Percentiles rank a stretch among this genome's conserved stretches.
Conservation (phyloP, 345 rosid genomes). For the Viola odorata region DNA sequence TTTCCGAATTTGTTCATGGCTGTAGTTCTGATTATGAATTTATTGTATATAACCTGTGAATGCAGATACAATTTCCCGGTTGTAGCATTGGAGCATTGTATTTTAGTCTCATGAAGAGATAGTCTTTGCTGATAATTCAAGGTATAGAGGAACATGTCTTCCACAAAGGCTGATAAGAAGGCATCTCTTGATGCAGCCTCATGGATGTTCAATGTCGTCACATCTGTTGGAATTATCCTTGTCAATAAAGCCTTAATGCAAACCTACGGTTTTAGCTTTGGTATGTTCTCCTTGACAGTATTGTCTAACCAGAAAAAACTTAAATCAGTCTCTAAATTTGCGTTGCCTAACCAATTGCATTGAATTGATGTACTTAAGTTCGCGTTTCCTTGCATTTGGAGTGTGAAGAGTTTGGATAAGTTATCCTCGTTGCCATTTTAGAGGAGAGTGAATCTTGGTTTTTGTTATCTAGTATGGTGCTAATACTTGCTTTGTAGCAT, state of each 20-base stretch:
- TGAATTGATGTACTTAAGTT: too few relatives aligned
- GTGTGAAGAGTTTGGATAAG: too few relatives aligned
- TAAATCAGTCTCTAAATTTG: background rate
- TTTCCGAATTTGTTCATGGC: background rate
- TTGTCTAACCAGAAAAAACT: too few relatives aligned
- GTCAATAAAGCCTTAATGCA: conserved; percentile 98
- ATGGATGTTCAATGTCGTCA: conserved; percentile 95
- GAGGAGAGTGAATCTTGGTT: too few relatives aligned
- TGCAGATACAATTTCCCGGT: conserved; percentile 4
- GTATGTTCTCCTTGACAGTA: conserved; percentile 38
- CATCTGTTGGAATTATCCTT: conserved; percentile 95
- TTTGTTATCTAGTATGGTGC: background rate
- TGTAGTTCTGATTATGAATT: background rate
- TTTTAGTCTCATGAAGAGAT: conserved; percentile 24
- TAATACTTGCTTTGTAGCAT: too few relatives aligned
- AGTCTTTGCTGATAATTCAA: conserved; percentile 1
- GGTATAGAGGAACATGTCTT: conserved; percentile 41
- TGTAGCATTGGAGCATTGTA: background rate
- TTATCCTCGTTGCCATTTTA: too few relatives aligned
- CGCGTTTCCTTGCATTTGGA: too few relatives aligned
- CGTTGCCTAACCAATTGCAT: background rate
- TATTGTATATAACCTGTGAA: background rate
- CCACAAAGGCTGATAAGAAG: conserved; percentile 66
- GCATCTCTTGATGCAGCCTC: conserved; percentile 82
- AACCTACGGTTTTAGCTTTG: conserved; percentile 85